A percentile compares a stretch with the other conserved stretches of the same genome.
phyloP scores from a whole-genome alignment of 1,284 basidiomycete genomes.

The Leccinum variabile region DNA sequence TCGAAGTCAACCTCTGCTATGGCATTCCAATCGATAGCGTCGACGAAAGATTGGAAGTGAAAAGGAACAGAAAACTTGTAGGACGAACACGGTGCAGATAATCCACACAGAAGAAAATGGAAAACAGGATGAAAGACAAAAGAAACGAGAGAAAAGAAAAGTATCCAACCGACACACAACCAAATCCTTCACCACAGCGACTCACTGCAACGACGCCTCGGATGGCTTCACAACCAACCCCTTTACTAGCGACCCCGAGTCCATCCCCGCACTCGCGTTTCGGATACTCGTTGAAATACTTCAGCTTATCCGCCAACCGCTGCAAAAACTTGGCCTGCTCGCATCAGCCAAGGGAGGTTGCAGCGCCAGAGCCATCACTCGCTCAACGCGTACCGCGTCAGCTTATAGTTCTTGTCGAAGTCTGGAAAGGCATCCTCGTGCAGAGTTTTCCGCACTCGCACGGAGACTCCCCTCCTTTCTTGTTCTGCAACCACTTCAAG shows the following conservation, averaged over 20 bases:
- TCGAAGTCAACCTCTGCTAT: background rate
- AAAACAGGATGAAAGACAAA: background rate
- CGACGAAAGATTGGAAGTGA: background rate
- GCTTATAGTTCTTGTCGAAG: slow-evolving; percentile 80
- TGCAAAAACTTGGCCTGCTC: slow-evolving; percentile 59
- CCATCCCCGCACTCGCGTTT: slow-evolving; percentile 34
- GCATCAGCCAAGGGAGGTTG: slow-evolving; percentile 43
- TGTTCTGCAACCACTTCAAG: no score
- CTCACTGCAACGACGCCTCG: slow-evolving; percentile 20
- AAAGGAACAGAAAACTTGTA: background rate
- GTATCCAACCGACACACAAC: background rate
- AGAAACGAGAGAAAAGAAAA: background rate
- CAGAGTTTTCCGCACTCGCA: no score
- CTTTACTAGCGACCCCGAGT: background rate
- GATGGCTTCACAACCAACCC: slow-evolving; percentile 19
- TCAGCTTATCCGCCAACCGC: slow-evolving; percentile 72
- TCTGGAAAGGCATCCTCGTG: no score
- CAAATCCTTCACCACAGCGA: background rate
- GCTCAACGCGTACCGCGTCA: slow-evolving; percentile 75
- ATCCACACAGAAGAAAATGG: background rate
- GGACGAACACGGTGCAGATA: background rate
- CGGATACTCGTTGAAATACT: slow-evolving; percentile 76
- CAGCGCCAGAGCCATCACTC: slow-evolving; percentile 68
- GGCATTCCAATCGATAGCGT: background rate
- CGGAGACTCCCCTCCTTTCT: no score